phyloP scores from a whole-genome alignment of 768 basidiomycete genomes.

The Cubamyces sp. region DNA sequence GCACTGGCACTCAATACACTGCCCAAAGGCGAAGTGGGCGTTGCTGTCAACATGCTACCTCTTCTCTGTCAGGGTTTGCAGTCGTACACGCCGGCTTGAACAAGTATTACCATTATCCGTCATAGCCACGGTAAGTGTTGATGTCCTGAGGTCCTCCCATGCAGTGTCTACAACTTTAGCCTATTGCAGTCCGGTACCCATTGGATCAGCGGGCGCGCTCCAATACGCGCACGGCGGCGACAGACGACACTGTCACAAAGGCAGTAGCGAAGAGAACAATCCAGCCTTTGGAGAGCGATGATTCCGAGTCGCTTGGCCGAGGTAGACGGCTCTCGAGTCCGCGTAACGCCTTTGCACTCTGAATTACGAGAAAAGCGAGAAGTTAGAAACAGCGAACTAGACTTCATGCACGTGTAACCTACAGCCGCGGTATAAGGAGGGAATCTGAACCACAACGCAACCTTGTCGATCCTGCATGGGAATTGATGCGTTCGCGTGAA shows the following conservation, averaged over 20 bases:
- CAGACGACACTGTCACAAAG: not conserved
- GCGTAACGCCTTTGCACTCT: slow-evolving; percentile 4
- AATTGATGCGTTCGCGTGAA: not conserved
- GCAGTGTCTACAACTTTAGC: too few relatives aligned
- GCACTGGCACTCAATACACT: too few relatives aligned
- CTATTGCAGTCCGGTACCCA: not conserved
- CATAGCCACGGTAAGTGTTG: too few relatives aligned
- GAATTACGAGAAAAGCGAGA: not conserved
- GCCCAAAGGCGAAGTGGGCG: too few relatives aligned
- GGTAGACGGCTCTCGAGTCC: not conserved
- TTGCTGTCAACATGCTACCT: too few relatives aligned
- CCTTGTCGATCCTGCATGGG: slow-evolving; percentile 34
- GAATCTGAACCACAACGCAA: slow-evolving; percentile 37
- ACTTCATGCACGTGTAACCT: not conserved
- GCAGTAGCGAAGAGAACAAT: not conserved
- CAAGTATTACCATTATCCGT: too few relatives aligned
- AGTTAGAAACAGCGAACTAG: not conserved
- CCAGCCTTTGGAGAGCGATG: not conserved
- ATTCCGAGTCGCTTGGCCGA: not conserved
- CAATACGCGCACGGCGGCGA: not conserved
- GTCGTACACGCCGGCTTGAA: too few relatives aligned
- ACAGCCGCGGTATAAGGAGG: slow-evolving; percentile 38
- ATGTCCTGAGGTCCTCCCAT: too few relatives aligned
- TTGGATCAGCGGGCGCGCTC: not conserved
- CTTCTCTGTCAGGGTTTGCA: too few relatives aligned